These are phyloP conservation scores for Monosporascus sp. DNA, from an alignment of 2,329 filamentous ascomycete genomes.

Conservation along the genomic window DNA sequence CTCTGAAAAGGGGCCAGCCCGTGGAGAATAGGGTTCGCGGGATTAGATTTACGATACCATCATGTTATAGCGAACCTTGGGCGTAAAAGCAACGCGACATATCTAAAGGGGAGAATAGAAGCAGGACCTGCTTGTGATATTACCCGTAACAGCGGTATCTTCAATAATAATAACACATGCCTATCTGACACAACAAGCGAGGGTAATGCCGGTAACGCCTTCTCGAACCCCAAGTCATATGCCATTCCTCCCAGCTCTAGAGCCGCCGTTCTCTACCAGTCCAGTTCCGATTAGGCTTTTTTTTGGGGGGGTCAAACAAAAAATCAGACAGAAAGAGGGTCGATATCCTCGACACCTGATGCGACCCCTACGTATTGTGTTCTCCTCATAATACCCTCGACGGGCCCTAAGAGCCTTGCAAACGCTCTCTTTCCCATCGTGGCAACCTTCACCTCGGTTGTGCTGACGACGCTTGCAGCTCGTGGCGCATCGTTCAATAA, in stretches of 20 bases:
- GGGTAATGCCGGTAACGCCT: not conserved
- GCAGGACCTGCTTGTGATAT: too few relatives aligned
- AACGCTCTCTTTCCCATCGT: constrained; percentile 91
- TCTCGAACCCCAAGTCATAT: not conserved
- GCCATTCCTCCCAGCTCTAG: too few relatives aligned
- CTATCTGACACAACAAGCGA: not conserved
- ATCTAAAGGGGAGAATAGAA: too few relatives aligned
- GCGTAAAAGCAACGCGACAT: not conserved
- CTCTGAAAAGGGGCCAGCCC: too few relatives aligned
- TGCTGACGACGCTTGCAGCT: constrained; percentile 80
- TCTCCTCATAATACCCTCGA: constrained; percentile 90
- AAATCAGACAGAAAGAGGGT: constrained; percentile 51
- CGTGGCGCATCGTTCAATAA: constrained; percentile 89
- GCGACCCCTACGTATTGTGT: constrained; percentile 58
- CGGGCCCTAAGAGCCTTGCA: constrained; percentile 84
- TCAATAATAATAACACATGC: not conserved
- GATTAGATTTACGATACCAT: too few relatives aligned
- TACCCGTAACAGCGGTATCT: not conserved
- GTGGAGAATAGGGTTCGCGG: too few relatives aligned
- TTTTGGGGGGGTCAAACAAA: constrained; percentile 5
- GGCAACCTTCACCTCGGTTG: constrained; percentile 87
- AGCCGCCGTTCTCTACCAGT: not conserved
- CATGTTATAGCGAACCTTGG: too few relatives aligned
- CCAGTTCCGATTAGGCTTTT: not conserved
- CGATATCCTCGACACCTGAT: constrained; percentile 61